Evolutionary conservation across 495 filamentous ascomycete species (phyloP), one percentile per base, ranked within the genome.

Genomic region (Aspergillus conjunctus): DNA sequence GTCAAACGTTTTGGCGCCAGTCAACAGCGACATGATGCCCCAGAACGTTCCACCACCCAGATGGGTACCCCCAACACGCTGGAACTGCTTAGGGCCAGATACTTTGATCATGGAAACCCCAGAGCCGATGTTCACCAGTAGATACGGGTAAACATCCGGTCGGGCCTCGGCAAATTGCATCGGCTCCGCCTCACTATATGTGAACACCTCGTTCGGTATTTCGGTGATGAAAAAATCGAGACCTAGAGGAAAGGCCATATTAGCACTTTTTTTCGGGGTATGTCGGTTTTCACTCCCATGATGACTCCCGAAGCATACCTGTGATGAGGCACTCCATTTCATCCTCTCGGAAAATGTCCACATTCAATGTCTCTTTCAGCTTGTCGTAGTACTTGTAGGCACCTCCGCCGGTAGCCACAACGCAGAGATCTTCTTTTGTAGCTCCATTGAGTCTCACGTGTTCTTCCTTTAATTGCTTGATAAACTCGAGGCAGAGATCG

Each of bases 271-370:
- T 48, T 48, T 7, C 44, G n/a, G 44, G 17, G 39, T 15, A 4
- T 14, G 17, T 32, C 37, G 18, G 41, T 17, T 31, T 37, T 53
- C 15, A 51, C 39, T 39, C 17, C 11, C 17, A 4, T 51, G 22
- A 30, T 22, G 54, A 46, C 6, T 12, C 39, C 7, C 9, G 32
- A 30, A 52, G 43, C 79, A 48, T 73, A 91, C 91, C 93, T 55
- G 92, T 94, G 65, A 98, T 98, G 52, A 98, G 77, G 73, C 94
- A 98, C 74, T 97, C 91, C 95, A 98, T 98, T 74, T 98, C 94
- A 67, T 98, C 94, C 71, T 98, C 95, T 21, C 91, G 81, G 60
- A 93, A 73, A 46, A 98, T 92, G 66, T 97, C 88, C 15, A 97
- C 88, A 4, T 88, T 87, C 33, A 98, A 77, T 3, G 84, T 83